These are phyloP conservation scores for Pyropia yezoensis DNA, from an alignment of 23 red algal species.

Conservation along the genomic window DNA sequence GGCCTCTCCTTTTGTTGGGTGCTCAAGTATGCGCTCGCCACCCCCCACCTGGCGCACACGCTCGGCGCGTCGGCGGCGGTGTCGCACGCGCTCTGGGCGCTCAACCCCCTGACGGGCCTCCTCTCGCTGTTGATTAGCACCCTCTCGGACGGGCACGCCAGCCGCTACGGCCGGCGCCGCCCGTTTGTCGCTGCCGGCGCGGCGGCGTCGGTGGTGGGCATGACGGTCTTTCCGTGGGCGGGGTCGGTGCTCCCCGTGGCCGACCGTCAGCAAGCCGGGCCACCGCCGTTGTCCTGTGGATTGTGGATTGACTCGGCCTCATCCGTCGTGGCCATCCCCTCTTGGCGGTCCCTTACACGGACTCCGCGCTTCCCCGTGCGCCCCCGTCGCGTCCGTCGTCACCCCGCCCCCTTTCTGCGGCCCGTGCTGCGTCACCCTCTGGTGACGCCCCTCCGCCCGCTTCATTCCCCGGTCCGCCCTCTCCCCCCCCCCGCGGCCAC, in stretches of 20 bases:
- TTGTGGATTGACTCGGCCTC: too few species aligned
- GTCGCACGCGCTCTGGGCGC: constrained; percentile 64
- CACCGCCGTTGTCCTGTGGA: constrained; percentile 29
- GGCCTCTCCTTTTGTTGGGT: too few species aligned
- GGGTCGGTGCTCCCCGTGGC: constrained; percentile 9
- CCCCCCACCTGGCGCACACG: constrained; percentile 44
- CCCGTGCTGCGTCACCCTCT: too few species aligned
- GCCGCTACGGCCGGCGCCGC: constrained; percentile 58
- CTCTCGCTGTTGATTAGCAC: constrained; percentile 60
- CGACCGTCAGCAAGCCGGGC: constrained; percentile 11
- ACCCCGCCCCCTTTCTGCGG: too few species aligned
- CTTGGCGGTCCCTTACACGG: too few species aligned
- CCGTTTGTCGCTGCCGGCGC: constrained; percentile 63
- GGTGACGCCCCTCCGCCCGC: too few species aligned
- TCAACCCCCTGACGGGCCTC: constrained; percentile 60
- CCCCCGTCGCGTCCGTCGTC: too few species aligned
- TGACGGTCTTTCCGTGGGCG: constrained; percentile 43
- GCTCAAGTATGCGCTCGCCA: constrained; percentile 25
- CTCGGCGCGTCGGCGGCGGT: constrained; percentile 42
- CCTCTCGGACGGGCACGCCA: constrained; percentile 57
- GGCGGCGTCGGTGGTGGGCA: constrained; percentile 34
- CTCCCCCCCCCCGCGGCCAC: too few species aligned
- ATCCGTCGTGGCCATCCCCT: too few species aligned
- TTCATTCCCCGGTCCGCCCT: too few species aligned
- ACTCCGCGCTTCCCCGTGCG: too few species aligned